Base-by-base conservation (phyloP, 2,329 filamentous ascomycete genomes). In the Neurospora crassa region DNA sequence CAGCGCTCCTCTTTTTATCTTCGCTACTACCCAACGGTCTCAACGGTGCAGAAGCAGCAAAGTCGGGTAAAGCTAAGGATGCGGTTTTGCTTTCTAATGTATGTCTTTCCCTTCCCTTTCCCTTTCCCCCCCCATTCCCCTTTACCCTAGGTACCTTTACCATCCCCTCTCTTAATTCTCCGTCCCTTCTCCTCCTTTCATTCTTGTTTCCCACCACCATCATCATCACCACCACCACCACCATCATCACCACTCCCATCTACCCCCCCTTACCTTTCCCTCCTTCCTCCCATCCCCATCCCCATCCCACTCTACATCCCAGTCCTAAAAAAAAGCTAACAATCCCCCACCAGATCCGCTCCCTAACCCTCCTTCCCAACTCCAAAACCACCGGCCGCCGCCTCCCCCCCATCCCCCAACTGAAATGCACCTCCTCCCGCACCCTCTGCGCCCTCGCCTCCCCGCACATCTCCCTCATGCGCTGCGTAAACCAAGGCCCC, bases 401-500 rank as follows among this genome's bases (percentile, higher is more conserved):
- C 74, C 88, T 94, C 45, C 78, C 89, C 29, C 83, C 95, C 34
- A 87, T 95, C 67, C 93, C 93, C 0, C 91, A 96, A 83, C 87
- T 97, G 16, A 87, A 84, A 77, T 97, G 95, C 83, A 45, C 10
- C 82, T 91, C 70, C 53, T 29, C 16, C 93, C 92, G 40, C 86
- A 89, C 70, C 85, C 80, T 91, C 71, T 92, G 90, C 83, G 80
- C 86, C 47, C 86, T 95, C 71, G 91, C 95, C 83, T 6, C 24
- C n/a, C 45, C 70, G 0, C 82, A 88, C 37, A 83, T 97, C 73
- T 92, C 96, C 76, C 84, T 91, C 14, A 92, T 98, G 91, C 92
- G 93, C 77, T 99, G 95, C 86, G 91, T 87, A 73, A 98, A 98
- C 82, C 86, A 91, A 73, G 96, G 95, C 73, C 84, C 88, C 40